Evolutionary conservation across 495 filamentous ascomycete genomes (phyloP).

Genomic region (Pseudevernia furfuracea): DNA sequence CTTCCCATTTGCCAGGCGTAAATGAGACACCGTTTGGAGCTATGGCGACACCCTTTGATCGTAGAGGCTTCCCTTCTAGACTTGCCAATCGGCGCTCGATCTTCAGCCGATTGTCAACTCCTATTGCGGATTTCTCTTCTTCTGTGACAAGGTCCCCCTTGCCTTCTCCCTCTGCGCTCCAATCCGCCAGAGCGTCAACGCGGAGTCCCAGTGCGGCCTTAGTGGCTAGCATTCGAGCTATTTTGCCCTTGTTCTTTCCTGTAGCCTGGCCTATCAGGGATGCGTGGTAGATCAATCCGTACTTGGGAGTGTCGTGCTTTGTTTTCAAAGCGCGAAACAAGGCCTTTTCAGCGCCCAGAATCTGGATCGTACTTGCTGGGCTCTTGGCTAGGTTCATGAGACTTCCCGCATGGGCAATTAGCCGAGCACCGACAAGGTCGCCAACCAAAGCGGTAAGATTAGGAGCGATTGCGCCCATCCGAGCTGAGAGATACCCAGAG

Average conservation of each 20-base stretch:
- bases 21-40: constrained; percentile 59
- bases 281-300: constrained; percentile 97
- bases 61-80: constrained; percentile 86
- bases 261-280: constrained; percentile 93
- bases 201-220: constrained; percentile 89
- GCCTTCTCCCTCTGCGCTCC: constrained; percentile 50
- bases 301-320: constrained; percentile 98
- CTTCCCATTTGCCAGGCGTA: constrained; percentile 69
- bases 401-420: constrained; percentile 93
- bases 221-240: constrained; percentile 88
- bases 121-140: constrained; percentile 73
- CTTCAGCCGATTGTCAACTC: constrained; percentile 63
- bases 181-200: constrained; percentile 83
- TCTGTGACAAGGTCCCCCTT: constrained; percentile 68
- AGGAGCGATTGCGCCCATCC: constrained; percentile 95
- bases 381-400: constrained; percentile 95
- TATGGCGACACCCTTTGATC: constrained; percentile 65
- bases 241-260: constrained; percentile 98
- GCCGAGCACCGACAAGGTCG: constrained; percentile 86
- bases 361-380: constrained; percentile 92
- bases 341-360: constrained; percentile 96
- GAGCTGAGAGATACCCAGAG: constrained; percentile 76
- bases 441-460: constrained; percentile 93
- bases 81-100: constrained; percentile 78
- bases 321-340: constrained; percentile 98